Evolutionary conservation across 169 alveolate genomes (phyloP), one percentile per base, ranked within the genome.

Genomic region (Theileria annulata): DNA sequence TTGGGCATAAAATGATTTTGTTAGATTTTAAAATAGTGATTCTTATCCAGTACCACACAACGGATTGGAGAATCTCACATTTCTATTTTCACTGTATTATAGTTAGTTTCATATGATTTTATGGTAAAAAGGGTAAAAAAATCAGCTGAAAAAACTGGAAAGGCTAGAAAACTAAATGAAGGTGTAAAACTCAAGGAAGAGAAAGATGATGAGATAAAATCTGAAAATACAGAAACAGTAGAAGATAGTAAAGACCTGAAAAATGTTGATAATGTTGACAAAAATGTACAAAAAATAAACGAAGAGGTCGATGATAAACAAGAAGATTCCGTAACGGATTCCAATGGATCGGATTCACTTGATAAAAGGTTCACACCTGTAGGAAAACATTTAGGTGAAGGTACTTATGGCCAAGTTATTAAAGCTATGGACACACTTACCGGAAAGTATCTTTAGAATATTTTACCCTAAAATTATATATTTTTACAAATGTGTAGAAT

Each of bases 401-500:
- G 99, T 48, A 96, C 99, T 27, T 97, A 97, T 83, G 99, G 99
- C 47, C 96, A 95, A 35, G 99, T 97, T 28, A 94, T 94, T 70
- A 94, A 95, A 79, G 98, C 98, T 19, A 93, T 87, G 79, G 99
- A 96, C 80, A 94, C 88, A 23, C 67, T 87, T 5, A 81, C 88
- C 0, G 85, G 85, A 25, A 81, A 37, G 88, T 81, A 58, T 12
- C 71, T 59, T 92, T n/a, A n/a, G n/a, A n/a, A n/a, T n/a, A n/a
- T 91, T 25, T 58, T 23, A 58, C 33, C 8, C 33, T 25, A 23
- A 58, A 27, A 58, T 58, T 58, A 25, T 8, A 49, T 49, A n/a
- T n/a, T 35, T 35, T 42, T 17, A 42, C 3, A 3, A 10, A 8
- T 42, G 15, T 42, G 51, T 62, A 90, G 90, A 72, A 84, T 82